A percentile compares a stretch with the other conserved stretches of the same genome.
Conservation (phyloP, 371 early-diverging fungal species). For the Actinomortierella ambigua region DNA sequence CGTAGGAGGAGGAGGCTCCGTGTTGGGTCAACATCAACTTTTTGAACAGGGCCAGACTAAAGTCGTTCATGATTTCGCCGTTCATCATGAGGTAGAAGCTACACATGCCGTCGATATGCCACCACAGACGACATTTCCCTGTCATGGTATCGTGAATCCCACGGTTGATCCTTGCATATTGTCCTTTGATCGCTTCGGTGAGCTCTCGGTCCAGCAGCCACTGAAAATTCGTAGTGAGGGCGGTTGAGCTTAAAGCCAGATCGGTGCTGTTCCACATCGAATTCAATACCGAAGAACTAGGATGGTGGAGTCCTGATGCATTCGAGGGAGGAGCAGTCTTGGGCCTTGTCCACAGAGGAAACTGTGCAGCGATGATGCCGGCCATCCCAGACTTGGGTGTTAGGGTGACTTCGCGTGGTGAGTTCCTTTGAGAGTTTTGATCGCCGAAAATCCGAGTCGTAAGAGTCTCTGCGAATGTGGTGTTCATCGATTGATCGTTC, state of each 20-base stretch:
- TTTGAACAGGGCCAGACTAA: constrained; percentile 13
- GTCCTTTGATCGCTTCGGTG: constrained; percentile 17
- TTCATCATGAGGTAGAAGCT: constrained; percentile 46
- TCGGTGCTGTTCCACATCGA: background rate
- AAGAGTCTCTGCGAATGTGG: too few species aligned
- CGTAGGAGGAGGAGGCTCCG: background rate
- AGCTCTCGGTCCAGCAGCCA: constrained; percentile 23
- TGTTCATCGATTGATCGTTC: too few species aligned
- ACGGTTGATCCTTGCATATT: constrained; percentile 15
- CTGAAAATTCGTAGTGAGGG: constrained; percentile 14
- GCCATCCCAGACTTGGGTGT: too few species aligned
- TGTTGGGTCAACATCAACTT: constrained; percentile 12
- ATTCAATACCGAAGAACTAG: too few species aligned
- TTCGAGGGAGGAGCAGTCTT: background rate
- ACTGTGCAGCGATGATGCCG: too few species aligned
- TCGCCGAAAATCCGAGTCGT: too few species aligned
- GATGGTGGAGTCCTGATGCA: too few species aligned
- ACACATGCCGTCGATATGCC: constrained; percentile 38
- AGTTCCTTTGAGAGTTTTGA: too few species aligned
- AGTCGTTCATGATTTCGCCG: constrained; percentile 34
- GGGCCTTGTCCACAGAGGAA: background rate
- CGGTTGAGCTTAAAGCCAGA: background rate
- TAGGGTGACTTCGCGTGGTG: too few species aligned
- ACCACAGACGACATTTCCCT: constrained; percentile 15
- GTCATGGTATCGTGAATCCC: constrained; percentile 18